Conservation (phyloP, 164 flowering plant species). For the Cinnamomum micranthum region DNA sequence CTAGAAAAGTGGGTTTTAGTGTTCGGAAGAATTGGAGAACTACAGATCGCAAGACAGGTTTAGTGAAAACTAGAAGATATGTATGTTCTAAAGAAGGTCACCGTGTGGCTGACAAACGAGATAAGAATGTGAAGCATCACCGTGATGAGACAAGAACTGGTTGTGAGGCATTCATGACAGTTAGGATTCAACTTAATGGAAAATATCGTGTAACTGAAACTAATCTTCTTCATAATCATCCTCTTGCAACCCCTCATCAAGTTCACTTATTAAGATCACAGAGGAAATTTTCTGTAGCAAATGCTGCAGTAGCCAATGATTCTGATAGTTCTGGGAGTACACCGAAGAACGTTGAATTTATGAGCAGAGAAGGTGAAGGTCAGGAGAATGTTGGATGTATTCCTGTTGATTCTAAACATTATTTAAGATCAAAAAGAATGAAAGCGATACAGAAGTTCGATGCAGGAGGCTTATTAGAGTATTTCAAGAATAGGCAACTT, state of each 20-base stretch:
- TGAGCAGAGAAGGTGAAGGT: background rate
- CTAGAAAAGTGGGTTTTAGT: conserved; percentile 12
- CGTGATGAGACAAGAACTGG: conserved; percentile 13
- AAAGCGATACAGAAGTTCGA: background rate
- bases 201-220: conserved; percentile 6
- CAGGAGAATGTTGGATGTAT: conserved; percentile 1
- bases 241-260: conserved; percentile 8
- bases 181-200: conserved; percentile 4
- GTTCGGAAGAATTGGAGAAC: background rate
- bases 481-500: background rate
- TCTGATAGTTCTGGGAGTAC: background rate
- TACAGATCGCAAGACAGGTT: background rate
- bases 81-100: conserved; percentile 14
- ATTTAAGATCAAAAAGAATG: background rate
- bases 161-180: conserved; percentile 8
- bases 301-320: background rate
- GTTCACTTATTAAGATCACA: conserved; percentile 18
- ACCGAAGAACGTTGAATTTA: background rate
- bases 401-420: conserved; percentile 8
- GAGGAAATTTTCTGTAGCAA: background rate
- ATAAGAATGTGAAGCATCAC: conserved; percentile 3
- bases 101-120: conserved; percentile 1
- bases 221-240: conserved; percentile 9
- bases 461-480: background rate
- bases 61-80: background rate